A percentile compares a stretch with the other conserved stretches of the same genome.
Evolutionary conservation across 2,329 filamentous ascomycete genomes (phyloP).

Genomic region (Magnaporthiopsis incrustans): DNA sequence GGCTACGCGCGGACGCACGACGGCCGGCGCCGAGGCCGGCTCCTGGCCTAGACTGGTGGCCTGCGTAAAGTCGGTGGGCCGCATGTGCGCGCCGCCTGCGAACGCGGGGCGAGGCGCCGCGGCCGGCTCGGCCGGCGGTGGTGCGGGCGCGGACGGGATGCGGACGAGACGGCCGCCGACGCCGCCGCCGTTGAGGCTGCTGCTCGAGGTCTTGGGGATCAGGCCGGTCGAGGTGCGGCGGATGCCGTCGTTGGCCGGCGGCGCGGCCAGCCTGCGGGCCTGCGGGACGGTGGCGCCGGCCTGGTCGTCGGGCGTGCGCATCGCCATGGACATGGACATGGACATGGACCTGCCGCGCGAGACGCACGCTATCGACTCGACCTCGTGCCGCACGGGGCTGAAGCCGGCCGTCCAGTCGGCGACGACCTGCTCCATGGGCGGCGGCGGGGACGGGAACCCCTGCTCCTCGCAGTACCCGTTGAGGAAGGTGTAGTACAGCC

Average conservation of each 20-base stretch:
- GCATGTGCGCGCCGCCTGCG: constrained; percentile 24
- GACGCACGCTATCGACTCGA: constrained; percentile 58
- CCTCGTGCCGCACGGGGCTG: constrained; percentile 53
- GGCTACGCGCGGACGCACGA: constrained; percentile 7
- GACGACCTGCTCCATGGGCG: constrained; percentile 64
- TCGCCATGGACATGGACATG: constrained; percentile 41
- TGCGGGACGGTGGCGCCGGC: constrained; percentile 17
- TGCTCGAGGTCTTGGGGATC: constrained; percentile 22
- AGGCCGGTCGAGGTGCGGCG: constrained; percentile 34
- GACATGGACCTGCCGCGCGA: constrained; percentile 59
- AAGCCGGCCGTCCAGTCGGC: constrained; percentile 57
- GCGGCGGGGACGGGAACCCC: constrained; percentile 62
- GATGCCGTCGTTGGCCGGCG: constrained; percentile 25
- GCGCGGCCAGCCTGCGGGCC: constrained; percentile 14
- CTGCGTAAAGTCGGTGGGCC: constrained; percentile 36
- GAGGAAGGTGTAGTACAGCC: constrained; percentile 68
- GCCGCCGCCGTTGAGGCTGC: constrained; percentile 13
- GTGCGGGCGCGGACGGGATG: constrained; percentile 21
- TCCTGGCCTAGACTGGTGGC: constrained; percentile 30
- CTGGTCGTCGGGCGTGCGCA: constrained; percentile 23
- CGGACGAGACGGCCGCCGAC: constrained; percentile 22
- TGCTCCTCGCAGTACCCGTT: constrained; percentile 65
- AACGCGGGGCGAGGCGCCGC: constrained; percentile 19
- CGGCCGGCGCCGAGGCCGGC: constrained; percentile 24
- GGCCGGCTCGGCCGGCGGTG: constrained; percentile 17